Evolutionary conservation across 306 rosid species (phyloP).

Genomic region (Lathyrus sativus): DNA sequence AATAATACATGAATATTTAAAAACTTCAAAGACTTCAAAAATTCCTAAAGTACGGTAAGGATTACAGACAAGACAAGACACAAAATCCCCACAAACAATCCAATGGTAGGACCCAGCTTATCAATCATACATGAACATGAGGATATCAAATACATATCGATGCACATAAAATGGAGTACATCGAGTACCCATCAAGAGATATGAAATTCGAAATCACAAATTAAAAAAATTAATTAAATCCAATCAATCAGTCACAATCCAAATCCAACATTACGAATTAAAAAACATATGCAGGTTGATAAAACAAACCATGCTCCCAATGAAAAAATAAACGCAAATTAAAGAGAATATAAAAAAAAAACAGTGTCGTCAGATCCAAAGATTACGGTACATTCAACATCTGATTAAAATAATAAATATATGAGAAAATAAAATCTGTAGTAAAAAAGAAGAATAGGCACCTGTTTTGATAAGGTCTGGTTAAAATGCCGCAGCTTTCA

Average conservation of each 20-base stretch:
- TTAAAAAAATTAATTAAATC: no score
- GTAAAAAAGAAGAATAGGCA: neutral
- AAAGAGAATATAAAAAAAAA: neutral
- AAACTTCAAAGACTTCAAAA: neutral
- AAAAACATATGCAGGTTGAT: neutral
- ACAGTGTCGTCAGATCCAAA: conserved; percentile 4
- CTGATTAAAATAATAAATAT: no score
- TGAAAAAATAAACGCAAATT: neutral
- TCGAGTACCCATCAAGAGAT: no score
- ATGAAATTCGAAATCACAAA: no score
- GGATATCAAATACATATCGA: neutral
- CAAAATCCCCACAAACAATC: neutral
- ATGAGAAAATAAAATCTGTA: no score
- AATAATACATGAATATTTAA: neutral
- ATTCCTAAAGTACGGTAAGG: neutral
- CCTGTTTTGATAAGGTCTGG: conserved; percentile 26
- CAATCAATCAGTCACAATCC: no score
- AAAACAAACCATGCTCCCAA: neutral
- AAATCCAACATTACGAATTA: no score
- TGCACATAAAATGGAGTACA: neutral
- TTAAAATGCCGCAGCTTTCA: conserved; percentile 7
- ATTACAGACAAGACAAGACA: neutral
- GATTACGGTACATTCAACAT: neutral
- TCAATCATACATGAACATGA: neutral
- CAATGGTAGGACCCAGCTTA: conserved; percentile 2